These are phyloP conservation scores for Mycena latifolia DNA, from an alignment of 768 basidiomycete genomes.

Conservation along the genomic window DNA sequence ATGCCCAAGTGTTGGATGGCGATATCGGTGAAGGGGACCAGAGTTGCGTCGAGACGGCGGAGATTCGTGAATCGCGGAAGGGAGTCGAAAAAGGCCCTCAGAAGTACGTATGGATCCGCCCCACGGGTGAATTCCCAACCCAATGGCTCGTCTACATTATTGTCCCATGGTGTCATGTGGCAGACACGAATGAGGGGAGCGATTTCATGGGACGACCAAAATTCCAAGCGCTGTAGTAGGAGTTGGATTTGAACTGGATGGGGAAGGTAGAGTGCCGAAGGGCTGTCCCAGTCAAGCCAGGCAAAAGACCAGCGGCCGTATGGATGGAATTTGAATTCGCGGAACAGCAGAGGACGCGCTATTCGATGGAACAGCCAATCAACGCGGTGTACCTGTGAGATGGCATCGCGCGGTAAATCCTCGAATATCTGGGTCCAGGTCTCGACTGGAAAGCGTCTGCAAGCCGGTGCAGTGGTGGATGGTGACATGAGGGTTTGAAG, in stretches of 20 bases:
- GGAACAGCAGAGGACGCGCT: neutral
- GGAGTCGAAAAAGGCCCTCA: neutral
- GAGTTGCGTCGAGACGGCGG: neutral
- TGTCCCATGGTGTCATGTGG: neutral
- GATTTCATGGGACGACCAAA: too few species aligned
- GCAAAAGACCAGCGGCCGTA: neutral
- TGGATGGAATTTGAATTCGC: neutral
- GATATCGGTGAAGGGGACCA: neutral
- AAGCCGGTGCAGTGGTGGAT: neutral
- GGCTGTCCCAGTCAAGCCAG: too few species aligned
- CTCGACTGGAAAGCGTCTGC: neutral
- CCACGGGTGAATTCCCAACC: neutral
- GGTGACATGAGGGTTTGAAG: too few species aligned
- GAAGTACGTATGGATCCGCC: neutral
- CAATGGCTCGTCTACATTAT: neutral
- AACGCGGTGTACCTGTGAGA: neutral
- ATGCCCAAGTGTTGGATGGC: neutral
- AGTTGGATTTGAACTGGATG: too few species aligned
- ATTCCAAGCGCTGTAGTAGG: too few species aligned
- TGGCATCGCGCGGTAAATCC: neutral
- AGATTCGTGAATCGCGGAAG: constrained; percentile 1
- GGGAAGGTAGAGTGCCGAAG: too few species aligned
- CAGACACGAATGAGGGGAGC: neutral
- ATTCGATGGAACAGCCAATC: neutral
- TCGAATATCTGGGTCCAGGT: neutral